Conservation (phyloP, 768 basidiomycete species). For the Hypholoma fasciculare region DNA sequence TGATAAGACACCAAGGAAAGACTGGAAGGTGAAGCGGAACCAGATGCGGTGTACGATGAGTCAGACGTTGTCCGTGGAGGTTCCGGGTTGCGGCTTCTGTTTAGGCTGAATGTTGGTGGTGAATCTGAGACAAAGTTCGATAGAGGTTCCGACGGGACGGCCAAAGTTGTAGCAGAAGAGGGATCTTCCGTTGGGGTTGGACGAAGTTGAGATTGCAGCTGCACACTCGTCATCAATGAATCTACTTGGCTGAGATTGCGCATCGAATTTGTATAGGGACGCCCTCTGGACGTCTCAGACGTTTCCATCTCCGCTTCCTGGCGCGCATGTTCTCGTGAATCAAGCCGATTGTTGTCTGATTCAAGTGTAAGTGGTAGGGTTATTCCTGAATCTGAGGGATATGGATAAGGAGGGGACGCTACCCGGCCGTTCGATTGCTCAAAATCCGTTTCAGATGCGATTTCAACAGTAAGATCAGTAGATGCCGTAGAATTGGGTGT, state of each 20-base stretch:
- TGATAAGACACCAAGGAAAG: slow-evolving; percentile 21
- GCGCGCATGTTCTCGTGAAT: slow-evolving; percentile 18
- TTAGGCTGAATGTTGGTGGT: slow-evolving; percentile 1
- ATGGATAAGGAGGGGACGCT: slow-evolving; percentile 13
- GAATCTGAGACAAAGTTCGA: slow-evolving; percentile 9
- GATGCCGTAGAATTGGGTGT: slow-evolving; percentile 21
- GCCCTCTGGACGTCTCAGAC: slow-evolving; percentile 19
- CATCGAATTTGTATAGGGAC: neutral
- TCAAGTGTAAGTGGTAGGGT: slow-evolving; percentile 13
- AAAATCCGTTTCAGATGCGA: slow-evolving; percentile 29
- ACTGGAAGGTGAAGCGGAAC: slow-evolving; percentile 14
- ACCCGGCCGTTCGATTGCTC: slow-evolving; percentile 19
- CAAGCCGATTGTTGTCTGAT: slow-evolving; percentile 9
- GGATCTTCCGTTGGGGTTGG: slow-evolving; percentile 1
- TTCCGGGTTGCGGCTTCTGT: slow-evolving; percentile 16
- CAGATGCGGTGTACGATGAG: slow-evolving; percentile 14
- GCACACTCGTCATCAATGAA: slow-evolving; percentile 12
- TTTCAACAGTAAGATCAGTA: slow-evolving; percentile 40
- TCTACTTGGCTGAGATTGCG: slow-evolving; percentile 8
- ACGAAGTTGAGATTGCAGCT: slow-evolving; percentile 16
- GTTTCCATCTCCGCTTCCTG: slow-evolving; percentile 15
- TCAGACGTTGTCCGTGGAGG: slow-evolving; percentile 17
- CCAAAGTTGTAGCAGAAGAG: neutral
- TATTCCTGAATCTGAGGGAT: slow-evolving; percentile 11
- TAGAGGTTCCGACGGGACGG: slow-evolving; percentile 1